phyloP scores from a whole-genome alignment of 2,329 filamentous ascomycete genomes.

The Ophiostoma ulmi region DNA sequence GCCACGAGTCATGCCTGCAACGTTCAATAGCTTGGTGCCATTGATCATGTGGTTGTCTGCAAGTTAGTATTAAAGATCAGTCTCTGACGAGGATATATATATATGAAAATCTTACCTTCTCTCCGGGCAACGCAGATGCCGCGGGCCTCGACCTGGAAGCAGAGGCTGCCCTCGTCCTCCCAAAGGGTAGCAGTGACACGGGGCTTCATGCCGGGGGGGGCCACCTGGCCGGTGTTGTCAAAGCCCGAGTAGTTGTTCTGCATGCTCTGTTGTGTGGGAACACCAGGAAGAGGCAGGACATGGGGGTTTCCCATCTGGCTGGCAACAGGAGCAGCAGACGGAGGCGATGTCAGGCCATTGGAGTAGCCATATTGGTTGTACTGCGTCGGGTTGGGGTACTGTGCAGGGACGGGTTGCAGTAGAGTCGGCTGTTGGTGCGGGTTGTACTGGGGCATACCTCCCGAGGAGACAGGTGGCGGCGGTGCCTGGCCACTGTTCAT shows the following conservation, averaged over 20 bases:
- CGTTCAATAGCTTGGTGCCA: conserved; percentile 92
- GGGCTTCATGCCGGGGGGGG: conserved; percentile 91
- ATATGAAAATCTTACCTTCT: conserved; percentile 59
- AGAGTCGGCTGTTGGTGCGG: conserved; percentile 71
- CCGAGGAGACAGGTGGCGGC: conserved; percentile 68
- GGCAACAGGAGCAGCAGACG: conserved; percentile 61
- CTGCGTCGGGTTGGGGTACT: conserved; percentile 59
- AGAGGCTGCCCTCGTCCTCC: conserved; percentile 97
- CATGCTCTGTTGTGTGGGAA: conserved; percentile 42
- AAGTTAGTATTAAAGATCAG: conserved; percentile 35
- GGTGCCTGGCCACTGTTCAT: conserved; percentile 73
- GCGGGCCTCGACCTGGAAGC: conserved; percentile 94
- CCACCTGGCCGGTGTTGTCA: conserved; percentile 87
- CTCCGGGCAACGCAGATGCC: conserved; percentile 92
- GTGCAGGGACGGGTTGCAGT: conserved; percentile 64
- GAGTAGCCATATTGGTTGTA: conserved; percentile 68
- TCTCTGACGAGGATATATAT: background rate
- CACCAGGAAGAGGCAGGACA: conserved; percentile 65
- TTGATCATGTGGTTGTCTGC: conserved; percentile 97
- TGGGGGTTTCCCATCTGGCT: conserved; percentile 63
- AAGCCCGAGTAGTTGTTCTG: conserved; percentile 54
- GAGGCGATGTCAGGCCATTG: conserved; percentile 76
- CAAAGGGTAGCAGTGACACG: conserved; percentile 92
- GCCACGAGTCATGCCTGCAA: conserved; percentile 95
- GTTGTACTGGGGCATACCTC: conserved; percentile 65